phyloP scores from a whole-genome alignment of 257 asterid genomes.

The Solanum microdontum region DNA sequence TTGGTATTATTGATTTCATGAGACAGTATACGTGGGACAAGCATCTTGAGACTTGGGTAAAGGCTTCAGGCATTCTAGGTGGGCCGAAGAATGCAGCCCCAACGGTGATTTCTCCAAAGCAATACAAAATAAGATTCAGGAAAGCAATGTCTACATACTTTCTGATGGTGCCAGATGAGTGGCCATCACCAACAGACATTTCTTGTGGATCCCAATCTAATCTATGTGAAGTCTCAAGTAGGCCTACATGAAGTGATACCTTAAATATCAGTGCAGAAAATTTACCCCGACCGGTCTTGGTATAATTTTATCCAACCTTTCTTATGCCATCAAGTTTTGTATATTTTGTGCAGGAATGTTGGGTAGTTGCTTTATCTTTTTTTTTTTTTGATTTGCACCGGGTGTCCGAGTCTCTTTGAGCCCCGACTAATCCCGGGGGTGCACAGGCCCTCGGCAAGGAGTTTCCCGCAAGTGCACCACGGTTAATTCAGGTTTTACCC shows the following conservation, averaged over 20 bases:
- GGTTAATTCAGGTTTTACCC: too few relatives aligned
- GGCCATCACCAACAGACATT: conserved; percentile 54
- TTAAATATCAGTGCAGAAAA: background rate
- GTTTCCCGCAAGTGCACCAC: too few relatives aligned
- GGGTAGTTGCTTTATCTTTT: background rate
- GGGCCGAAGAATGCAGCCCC: conserved; percentile 78
- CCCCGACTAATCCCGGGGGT: too few relatives aligned
- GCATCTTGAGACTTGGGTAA: conserved; percentile 94
- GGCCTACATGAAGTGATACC: background rate
- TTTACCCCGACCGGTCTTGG: background rate
- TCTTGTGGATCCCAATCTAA: conserved; percentile 56
- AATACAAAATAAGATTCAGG: conserved; percentile 89
- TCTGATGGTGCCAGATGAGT: conserved; percentile 88
- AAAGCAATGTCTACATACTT: conserved; percentile 93
- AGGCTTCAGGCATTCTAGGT: conserved; percentile 89
- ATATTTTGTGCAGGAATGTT: background rate
- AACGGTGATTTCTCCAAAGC: conserved; percentile 89
- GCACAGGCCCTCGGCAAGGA: too few relatives aligned
- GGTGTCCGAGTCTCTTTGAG: too few relatives aligned
- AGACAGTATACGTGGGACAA: conserved; percentile 99
- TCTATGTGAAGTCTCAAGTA: conserved; percentile 22
- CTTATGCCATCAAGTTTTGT: background rate
- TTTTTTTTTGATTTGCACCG: too few relatives aligned
- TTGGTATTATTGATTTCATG: conserved; percentile 95
- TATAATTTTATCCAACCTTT: background rate